phyloP scores from a whole-genome alignment of 176 grass and related monocot species.

The Bonia amplexicaulis region DNA sequence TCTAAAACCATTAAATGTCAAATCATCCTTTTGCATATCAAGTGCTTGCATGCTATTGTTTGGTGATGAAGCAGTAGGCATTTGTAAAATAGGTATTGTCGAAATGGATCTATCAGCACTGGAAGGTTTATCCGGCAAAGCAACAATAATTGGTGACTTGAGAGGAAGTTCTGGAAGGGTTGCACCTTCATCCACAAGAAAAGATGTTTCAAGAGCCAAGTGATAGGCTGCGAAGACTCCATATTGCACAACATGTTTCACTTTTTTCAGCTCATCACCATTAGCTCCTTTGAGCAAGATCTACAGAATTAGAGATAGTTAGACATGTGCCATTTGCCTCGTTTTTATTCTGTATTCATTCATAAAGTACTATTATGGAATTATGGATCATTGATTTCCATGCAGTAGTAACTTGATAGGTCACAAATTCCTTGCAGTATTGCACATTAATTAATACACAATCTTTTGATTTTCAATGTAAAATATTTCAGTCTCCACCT shows the following conservation, averaged over 20 bases:
- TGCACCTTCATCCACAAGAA: constrained; percentile 97
- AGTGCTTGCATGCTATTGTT: constrained; percentile 34
- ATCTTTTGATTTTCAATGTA: neutral
- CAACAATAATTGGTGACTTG: constrained; percentile 79
- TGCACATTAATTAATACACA: neutral
- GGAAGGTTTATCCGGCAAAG: constrained; percentile 85
- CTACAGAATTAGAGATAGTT: constrained; percentile 43
- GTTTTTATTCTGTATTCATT: neutral
- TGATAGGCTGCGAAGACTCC: constrained; percentile 99
- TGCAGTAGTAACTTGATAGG: neutral
- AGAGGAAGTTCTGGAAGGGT: constrained; percentile 93
- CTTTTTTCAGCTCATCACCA: constrained; percentile 86
- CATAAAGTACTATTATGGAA: neutral
- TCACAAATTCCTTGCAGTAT: neutral
- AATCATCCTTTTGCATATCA: constrained; percentile 28
- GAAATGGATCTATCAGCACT: constrained; percentile 84
- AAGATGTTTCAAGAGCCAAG: constrained; percentile 95
- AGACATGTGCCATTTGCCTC: neutral
- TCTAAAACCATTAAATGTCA: constrained; percentile 18
- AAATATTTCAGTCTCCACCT: neutral
- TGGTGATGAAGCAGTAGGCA: constrained; percentile 38
- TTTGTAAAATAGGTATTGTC: constrained; percentile 50
- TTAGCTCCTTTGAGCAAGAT: constrained; percentile 86
- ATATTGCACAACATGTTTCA: constrained; percentile 97
- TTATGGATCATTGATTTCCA: neutral